phyloP scores from a whole-genome alignment of 2,329 filamentous ascomycete species.

The Helotiales sp. region DNA sequence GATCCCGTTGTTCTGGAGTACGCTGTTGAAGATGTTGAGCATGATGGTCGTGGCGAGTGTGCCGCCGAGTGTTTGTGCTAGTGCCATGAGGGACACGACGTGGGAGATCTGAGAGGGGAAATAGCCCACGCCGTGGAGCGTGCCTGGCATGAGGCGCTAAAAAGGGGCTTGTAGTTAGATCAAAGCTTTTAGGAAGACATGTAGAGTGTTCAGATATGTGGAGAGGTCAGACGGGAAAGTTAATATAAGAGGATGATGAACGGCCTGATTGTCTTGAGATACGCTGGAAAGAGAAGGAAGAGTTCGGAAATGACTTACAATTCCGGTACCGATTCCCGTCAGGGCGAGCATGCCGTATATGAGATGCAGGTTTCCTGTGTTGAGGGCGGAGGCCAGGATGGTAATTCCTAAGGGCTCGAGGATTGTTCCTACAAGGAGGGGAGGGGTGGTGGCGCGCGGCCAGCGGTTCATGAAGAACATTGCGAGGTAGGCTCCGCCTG shows the following conservation, averaged over 20 bases:
- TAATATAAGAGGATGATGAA: too few species aligned
- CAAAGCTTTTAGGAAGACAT: too few species aligned
- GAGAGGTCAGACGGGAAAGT: too few species aligned
- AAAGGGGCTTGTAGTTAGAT: too few species aligned
- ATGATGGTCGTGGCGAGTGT: conserved; percentile 70
- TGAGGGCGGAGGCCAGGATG: conserved; percentile 62
- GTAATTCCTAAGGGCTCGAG: conserved; percentile 63
- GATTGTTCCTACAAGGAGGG: conserved; percentile 60
- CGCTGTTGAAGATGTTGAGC: conserved; percentile 72
- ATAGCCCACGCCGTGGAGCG: conserved; percentile 66
- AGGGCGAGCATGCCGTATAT: conserved; percentile 72
- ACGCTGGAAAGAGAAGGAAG: too few species aligned
- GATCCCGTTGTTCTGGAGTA: conserved; percentile 20
- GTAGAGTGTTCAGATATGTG: too few species aligned
- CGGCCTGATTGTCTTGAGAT: too few species aligned
- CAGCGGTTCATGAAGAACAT: conserved; percentile 64
- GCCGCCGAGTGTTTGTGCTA: conserved; percentile 66
- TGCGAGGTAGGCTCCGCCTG: conserved; percentile 60
- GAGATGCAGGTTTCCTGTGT: conserved; percentile 51
- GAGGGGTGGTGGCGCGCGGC: conserved; percentile 65
- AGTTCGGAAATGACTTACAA: too few species aligned
- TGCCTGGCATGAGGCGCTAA: conserved; percentile 67
- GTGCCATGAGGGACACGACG: conserved; percentile 63
- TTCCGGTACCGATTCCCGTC: conserved; percentile 64
- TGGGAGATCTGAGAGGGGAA: conserved; percentile 62